Evolutionary conservation across 2,329 filamentous ascomycete species (phyloP), one percentile per base, ranked within the genome.

Genomic region (Neonectria faginata): DNA sequence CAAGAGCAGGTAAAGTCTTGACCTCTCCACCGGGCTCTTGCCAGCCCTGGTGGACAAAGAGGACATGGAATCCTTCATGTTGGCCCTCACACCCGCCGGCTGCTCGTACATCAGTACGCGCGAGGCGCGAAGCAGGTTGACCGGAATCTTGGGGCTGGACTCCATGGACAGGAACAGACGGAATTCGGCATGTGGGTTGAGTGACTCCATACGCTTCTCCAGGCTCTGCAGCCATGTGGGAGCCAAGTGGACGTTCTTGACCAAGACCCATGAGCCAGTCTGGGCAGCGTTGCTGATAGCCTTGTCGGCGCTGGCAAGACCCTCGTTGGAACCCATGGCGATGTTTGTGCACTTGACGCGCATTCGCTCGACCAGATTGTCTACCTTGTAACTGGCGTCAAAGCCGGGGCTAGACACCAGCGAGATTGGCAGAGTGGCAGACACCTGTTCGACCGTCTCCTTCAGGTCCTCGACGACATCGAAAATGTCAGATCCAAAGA

Each of bases 331-430:
- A 75, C 96, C 96, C 96, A 99, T 99, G 73, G 97, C 97, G 76
- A 99, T 97, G 79, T 97, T 97, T 64, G 94, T 94, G 82, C 96
- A 99, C 59, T 88, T 90, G 56, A 93, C 90, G 64, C 89, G 88
- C 78, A 89, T 90, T 70, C 93, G 88, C 79, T 97, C 93, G 31
- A 98, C 97, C 58, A 99, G 85, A 66, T 91, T 93, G 79, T 99
- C 96, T 65, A 99, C 96, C 84, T 99, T 99, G 89, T 98, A 99
- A 77, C 93, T 97, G 58, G 97, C 97, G 79, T 99, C 96, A 78
- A 99, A 99, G 41, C 96, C 96, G 65, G 95, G 94, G 74, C 92
- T 97, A 6, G 96, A 99, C 74, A 95, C 95, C 39, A 99, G 87
- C 3, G 96, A 92, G 70, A 99, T 92, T 10, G 96, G 96, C 2